phyloP scores from a whole-genome alignment of 192 early-diverging fungal genomes.

The Dimargaris cristalligena region DNA sequence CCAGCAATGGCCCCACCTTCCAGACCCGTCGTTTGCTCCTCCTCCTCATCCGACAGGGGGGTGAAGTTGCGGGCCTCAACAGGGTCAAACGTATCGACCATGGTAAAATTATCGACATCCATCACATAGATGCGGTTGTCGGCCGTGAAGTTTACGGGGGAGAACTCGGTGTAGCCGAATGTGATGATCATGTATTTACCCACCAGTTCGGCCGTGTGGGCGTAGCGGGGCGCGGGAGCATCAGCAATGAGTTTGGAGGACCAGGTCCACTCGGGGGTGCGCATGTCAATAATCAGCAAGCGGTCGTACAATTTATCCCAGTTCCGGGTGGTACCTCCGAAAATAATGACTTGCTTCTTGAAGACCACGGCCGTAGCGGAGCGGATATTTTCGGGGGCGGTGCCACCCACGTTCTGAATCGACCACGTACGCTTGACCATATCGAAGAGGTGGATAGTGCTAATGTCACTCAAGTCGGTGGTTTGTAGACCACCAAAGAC shows the following conservation, averaged over 20 bases:
- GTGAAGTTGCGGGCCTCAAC: neutral
- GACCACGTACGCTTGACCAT: neutral
- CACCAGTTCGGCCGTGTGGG: neutral
- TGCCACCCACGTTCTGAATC: neutral
- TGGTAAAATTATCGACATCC: neutral
- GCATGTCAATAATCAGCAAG: neutral
- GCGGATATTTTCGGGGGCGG: neutral
- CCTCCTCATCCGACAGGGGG: neutral
- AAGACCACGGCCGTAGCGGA: neutral
- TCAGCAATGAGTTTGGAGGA: neutral
- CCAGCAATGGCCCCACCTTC: neutral
- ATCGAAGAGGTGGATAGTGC: neutral
- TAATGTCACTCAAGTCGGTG: neutral
- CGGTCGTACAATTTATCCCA: neutral
- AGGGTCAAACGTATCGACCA: neutral
- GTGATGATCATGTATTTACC: neutral
- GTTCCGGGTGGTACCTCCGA: neutral
- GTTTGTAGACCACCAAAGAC: neutral
- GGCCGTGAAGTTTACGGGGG: neutral
- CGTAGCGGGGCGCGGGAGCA: neutral
- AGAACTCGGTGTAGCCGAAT: neutral
- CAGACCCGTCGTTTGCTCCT: neutral
- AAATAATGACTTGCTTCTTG: neutral
- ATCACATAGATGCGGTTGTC: neutral
- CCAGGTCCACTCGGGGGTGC: neutral